These are phyloP conservation scores for Eucalyptus sideroxylon DNA, from an alignment of 345 rosid genomes.

Conservation along the genomic window DNA sequence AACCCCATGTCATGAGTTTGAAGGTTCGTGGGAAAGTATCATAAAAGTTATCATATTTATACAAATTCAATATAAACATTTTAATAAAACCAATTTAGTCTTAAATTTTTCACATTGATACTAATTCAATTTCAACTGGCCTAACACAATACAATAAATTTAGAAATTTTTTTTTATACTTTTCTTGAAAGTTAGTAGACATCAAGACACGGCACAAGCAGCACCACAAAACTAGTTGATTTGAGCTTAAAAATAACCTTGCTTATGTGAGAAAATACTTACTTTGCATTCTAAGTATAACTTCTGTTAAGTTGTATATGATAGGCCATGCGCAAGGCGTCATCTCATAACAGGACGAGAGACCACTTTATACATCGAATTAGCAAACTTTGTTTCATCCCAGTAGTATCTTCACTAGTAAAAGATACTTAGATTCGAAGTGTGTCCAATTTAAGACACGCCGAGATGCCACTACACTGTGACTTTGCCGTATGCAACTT, in stretches of 20 bases:
- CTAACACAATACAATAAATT: no score
- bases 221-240: not conserved
- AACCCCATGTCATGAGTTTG: not conserved
- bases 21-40: rapidly evolving
- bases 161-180: no score
- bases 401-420: not conserved
- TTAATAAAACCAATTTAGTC: rapidly evolving
- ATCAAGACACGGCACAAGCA: not conserved
- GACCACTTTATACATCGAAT: not conserved
- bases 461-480: not conserved
- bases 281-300: not conserved
- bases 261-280: not conserved
- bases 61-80: no score
- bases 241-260: not conserved
- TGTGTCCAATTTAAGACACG: not conserved
- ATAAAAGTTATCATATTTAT: no score
- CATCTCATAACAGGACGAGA: not conserved
- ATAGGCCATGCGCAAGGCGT: not conserved
- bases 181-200: not conserved
- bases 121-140: no score
- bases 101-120: rapidly evolving
- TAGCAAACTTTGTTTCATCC: not conserved
- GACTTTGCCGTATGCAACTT: not conserved
- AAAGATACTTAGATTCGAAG: not conserved
- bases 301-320: not conserved